Base-by-base conservation (phyloP, 768 basidiomycete species). In the Lyophyllum semitale region DNA sequence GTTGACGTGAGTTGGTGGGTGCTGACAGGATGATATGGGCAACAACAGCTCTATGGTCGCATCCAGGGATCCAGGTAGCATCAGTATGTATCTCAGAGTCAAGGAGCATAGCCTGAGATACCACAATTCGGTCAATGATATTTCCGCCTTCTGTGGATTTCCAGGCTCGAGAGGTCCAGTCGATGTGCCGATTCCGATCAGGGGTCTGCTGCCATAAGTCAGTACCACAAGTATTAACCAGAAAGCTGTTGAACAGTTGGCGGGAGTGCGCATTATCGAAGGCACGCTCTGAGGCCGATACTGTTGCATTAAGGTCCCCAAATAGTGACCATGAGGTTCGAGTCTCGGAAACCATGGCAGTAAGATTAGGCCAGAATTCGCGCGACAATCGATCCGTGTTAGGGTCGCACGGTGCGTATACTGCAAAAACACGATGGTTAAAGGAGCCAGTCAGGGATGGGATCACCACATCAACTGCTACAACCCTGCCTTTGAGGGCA, bases 111-210 rank as follows among this genome's bases (percentile, higher is more conserved):
- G 5, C 2, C 4, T 13, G 1, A 0, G 65, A 64, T 0, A 53
- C 23, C 3, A 60, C 64, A 1, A 65, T 45, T 4, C 59, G 42
- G 37, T 67, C 60, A 17, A 66, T 68, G 20, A 68, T 68, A 49
- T 55, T 65, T 3, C 65, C 62, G 9, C 51, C 51, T 3, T 51
- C 55, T 4, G 29, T 44, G 0, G 35, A 43, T 18, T 41, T 29
- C 43, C 51, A 51, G 11, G 33, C 54, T 1, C 45, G 38, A 25
- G 50, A 54, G 1, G 60, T 66, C 63, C 58, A 66, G 29, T 66
- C 59, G 1, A 43, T 26, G 26, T 29, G 23, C 8, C 51, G 54
- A n/a, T 52, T 51, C 1, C 57, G 26, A 26, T 63, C 55, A 3
- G 51, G 53, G 29, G 26, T 23, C 3, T 25, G 25, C 37, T 56